phyloP scores from a whole-genome alignment of 345 rosid species.

The Jatropha curcas region DNA sequence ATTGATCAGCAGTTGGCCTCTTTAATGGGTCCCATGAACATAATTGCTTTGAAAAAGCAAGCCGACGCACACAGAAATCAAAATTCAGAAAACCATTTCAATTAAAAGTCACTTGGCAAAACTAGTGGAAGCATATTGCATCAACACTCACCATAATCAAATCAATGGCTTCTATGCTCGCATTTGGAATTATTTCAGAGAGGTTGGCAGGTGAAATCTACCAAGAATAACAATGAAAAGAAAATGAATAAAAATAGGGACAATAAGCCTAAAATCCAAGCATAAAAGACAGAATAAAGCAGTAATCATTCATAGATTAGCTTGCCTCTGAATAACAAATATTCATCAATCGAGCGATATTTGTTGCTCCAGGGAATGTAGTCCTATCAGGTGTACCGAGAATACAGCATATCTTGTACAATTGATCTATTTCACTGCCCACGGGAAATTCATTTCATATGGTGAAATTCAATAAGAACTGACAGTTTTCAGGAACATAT shows the following conservation, averaged over 20 bases:
- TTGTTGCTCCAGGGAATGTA: slow-evolving; percentile 70
- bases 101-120: background rate
- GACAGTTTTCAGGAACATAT: background rate
- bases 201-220: slow-evolving; percentile 66
- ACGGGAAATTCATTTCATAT: slow-evolving; percentile 9
- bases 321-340: slow-evolving; percentile 64
- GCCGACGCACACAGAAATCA: slow-evolving; percentile 11
- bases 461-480: background rate
- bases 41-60: slow-evolving; percentile 50
- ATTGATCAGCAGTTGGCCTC: slow-evolving; percentile 92
- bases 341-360: slow-evolving; percentile 60
- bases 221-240: slow-evolving; percentile 11
- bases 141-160: slow-evolving; percentile 61
- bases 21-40: slow-evolving; percentile 89
- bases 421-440: slow-evolving; percentile 84
- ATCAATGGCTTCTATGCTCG: slow-evolving; percentile 80
- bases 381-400: slow-evolving; percentile 80
- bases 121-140: background rate
- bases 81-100: slow-evolving; percentile 4
- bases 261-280: slow-evolving; percentile 10
- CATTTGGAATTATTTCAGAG: slow-evolving; percentile 68
- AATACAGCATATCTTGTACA: slow-evolving; percentile 82
- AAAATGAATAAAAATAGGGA: background rate
- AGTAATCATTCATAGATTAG: background rate
- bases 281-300: background rate